Conservation (phyloP, 1,284 basidiomycete genomes). For the Termitomyces sp. region DNA sequence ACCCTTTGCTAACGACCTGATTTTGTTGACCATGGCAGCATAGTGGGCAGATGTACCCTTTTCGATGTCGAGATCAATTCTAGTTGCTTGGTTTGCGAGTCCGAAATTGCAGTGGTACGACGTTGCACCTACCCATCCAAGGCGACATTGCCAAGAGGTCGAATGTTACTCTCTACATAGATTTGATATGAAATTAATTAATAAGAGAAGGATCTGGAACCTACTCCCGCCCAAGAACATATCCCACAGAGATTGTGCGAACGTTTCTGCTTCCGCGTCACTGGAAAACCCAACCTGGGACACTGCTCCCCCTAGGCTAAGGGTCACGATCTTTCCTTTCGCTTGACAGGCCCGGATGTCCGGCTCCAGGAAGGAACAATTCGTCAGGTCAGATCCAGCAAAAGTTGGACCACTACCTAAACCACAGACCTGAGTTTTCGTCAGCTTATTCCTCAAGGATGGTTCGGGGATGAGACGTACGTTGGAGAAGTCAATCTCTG, state of each 20-base stretch:
- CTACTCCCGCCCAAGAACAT: slow-evolving; percentile 46
- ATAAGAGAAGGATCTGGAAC: slow-evolving; percentile 10
- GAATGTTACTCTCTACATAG: slow-evolving; percentile 26
- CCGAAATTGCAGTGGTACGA: not conserved
- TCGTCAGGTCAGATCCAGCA: slow-evolving; percentile 46
- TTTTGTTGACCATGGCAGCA: slow-evolving; percentile 46
- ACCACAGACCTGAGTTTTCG: slow-evolving; percentile 40
- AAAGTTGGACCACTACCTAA: slow-evolving; percentile 35
- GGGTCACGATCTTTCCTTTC: slow-evolving; percentile 57
- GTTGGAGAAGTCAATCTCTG: slow-evolving; percentile 53
- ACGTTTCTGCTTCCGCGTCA: slow-evolving; percentile 42
- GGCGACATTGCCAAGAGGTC: slow-evolving; percentile 55
- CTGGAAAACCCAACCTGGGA: slow-evolving; percentile 45
- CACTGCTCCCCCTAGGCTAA: slow-evolving; percentile 56
- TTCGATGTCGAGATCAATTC: slow-evolving; percentile 63
- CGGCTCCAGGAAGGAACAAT: slow-evolving; percentile 48
- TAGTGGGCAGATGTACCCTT: slow-evolving; percentile 36
- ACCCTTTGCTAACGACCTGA: slow-evolving; percentile 41
- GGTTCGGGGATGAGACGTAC: slow-evolving; percentile 24
- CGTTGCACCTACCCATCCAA: slow-evolving; percentile 50
- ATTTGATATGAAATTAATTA: not conserved
- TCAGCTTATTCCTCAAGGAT: not conserved
- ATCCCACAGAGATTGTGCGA: slow-evolving; percentile 55
- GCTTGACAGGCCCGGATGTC: slow-evolving; percentile 55
- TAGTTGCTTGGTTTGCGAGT: slow-evolving; percentile 18